Conservation (phyloP, 1,284 basidiomycete species). For the Tetrapyrgos nigripes region DNA sequence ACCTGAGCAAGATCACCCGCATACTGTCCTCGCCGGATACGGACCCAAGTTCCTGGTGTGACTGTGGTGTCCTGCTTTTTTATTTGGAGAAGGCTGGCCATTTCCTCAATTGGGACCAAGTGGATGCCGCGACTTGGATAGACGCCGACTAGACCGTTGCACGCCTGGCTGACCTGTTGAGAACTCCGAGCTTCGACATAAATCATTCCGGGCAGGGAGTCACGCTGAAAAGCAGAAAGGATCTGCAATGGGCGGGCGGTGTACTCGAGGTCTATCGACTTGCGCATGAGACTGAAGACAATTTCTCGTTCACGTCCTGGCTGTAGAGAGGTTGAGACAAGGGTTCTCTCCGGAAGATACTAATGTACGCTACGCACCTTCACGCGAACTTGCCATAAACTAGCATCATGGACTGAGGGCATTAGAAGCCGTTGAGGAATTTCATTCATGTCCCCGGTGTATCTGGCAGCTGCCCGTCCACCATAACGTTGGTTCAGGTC, state of each 20-base stretch:
- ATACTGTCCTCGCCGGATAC: constrained; percentile 94
- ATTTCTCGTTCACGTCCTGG: constrained; percentile 92
- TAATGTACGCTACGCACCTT: too few species aligned
- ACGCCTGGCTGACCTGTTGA: constrained; percentile 86
- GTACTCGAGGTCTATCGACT: constrained; percentile 83
- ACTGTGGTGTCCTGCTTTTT: constrained; percentile 93
- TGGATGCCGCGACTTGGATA: constrained; percentile 84
- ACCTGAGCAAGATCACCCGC: constrained; percentile 96
- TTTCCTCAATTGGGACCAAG: constrained; percentile 97
- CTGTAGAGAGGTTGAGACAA: too few species aligned
- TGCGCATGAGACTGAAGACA: constrained; percentile 94
- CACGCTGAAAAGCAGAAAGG: constrained; percentile 93
- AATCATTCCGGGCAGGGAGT: constrained; percentile 94
- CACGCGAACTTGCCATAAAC: constrained; percentile 94
- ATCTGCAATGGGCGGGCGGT: constrained; percentile 83
- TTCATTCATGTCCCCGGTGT: constrained; percentile 91
- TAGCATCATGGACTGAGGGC: constrained; percentile 96
- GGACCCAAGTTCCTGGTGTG: constrained; percentile 92
- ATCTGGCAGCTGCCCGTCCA: constrained; percentile 69
- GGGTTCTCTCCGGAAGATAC: too few species aligned
- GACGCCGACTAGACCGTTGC: constrained; percentile 91
- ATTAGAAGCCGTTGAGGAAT: constrained; percentile 96
- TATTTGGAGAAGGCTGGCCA: constrained; percentile 95
- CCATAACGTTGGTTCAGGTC: constrained; percentile 86
- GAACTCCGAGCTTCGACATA: constrained; percentile 94